A percentile compares a stretch with the other conserved stretches of the same genome.
These are phyloP conservation scores for Sporothrix dimorphospora DNA, from an alignment of 2,329 filamentous ascomycete genomes.

Conservation along the genomic window DNA sequence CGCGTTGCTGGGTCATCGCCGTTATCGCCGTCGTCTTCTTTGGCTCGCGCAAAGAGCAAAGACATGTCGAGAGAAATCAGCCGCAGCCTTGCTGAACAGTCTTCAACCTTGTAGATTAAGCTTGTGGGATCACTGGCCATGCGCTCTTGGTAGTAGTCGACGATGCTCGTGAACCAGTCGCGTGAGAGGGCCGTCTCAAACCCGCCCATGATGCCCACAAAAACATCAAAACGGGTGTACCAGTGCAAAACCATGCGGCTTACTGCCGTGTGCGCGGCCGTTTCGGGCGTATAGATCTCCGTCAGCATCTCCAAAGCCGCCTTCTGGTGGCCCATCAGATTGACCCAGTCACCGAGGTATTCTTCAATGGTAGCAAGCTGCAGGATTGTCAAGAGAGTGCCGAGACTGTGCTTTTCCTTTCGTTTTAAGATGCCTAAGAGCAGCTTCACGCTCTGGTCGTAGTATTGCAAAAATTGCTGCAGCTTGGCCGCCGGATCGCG, in stretches of 20 bases:
- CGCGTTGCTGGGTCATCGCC: slow-evolving; percentile 40
- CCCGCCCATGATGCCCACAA: slow-evolving; percentile 80
- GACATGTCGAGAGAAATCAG: slow-evolving; percentile 81
- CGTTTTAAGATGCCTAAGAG: slow-evolving; percentile 72
- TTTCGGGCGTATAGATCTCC: slow-evolving; percentile 75
- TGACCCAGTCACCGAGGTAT: slow-evolving; percentile 93
- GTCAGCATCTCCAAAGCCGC: slow-evolving; percentile 82
- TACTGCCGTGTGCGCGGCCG: slow-evolving; percentile 70
- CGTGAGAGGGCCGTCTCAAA: slow-evolving; percentile 72
- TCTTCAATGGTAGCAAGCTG: slow-evolving; percentile 97
- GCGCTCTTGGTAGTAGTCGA: slow-evolving; percentile 65
- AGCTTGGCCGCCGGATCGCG: slow-evolving; percentile 72
- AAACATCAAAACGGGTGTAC: slow-evolving; percentile 88
- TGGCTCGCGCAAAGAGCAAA: slow-evolving; percentile 69
- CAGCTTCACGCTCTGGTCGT: slow-evolving; percentile 82
- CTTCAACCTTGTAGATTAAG: slow-evolving; percentile 67
- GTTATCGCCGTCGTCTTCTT: slow-evolving; percentile 42
- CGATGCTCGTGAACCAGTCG: slow-evolving; percentile 74
- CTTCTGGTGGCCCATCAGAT: slow-evolving; percentile 87
- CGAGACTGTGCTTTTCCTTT: slow-evolving; percentile 70
- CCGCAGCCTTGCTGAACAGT: slow-evolving; percentile 66
- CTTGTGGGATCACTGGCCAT: slow-evolving; percentile 62
- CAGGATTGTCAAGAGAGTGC: slow-evolving; percentile 82
- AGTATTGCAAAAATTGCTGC: slow-evolving; percentile 82
- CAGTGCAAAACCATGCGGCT: slow-evolving; percentile 78